Evolutionary conservation across 192 early-diverging fungal genomes (phyloP), one percentile per base, ranked within the genome.

Genomic region (Pecoramyces ruminantium): DNA sequence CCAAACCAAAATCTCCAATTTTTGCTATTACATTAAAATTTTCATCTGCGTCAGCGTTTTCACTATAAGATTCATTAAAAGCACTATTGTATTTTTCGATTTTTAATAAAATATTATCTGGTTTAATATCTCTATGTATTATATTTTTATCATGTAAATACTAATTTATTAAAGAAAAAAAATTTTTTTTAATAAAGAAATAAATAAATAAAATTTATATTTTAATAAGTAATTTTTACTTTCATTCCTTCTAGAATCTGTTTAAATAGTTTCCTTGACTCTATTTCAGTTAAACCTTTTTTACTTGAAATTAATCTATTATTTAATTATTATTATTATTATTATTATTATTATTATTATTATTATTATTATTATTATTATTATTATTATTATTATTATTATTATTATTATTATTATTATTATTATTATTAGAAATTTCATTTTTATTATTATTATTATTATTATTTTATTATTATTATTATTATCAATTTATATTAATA

Each of bases 1-100:
- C 96, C 98, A 21, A 2, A 51, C 42, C 42, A 51, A 51, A 51
- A 21, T 51, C 42, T 21, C 42, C 13, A 21, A 51, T 51, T 51
- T 51, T 51, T 51, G 42, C 42, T 21, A 21, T 51, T 0, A 51
- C 42, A 21, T 51, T 51, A 51, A 51, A 51, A 51, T 51, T 18
- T 21, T 51, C 18, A 21, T 2, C 18, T 1, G 1, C 21, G 2
- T 51, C 18, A 4, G 21, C 21, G 21, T 21, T 51, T 13, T 51
- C 17, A 4, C 17, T 21, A 51, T 51, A 51, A 1, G 42, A 51
- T 21, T 51, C 18, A 13, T 51, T 51, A 51, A 21, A 4, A 2
- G 0, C 13, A 14, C 1, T 2, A 21, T 51, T 51, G 21, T 6
- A 51, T 51, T 51, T 51, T 21, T 51, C 42, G 2, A 51, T 51